phyloP scores from a whole-genome alignment of 2,329 filamentous ascomycete species.

The Sporothrix brasiliensis region DNA sequence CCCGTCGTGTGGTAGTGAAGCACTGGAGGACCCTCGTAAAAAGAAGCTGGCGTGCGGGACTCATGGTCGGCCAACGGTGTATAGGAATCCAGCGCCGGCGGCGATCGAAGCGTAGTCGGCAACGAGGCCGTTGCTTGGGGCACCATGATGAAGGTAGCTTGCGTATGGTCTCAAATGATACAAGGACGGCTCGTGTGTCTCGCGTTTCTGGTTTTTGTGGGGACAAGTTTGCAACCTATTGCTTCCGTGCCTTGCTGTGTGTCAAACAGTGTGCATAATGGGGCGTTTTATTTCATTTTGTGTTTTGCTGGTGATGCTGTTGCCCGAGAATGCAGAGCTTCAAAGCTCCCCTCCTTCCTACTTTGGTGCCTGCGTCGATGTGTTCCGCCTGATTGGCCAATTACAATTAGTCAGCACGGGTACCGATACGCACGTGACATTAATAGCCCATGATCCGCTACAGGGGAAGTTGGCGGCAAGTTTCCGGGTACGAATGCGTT shows the following conservation, averaged over 20 bases:
- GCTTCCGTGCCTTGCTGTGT: background rate
- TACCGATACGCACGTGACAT: background rate
- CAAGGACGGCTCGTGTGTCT: background rate
- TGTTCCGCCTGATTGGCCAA: background rate
- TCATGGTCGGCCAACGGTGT: conserved; percentile 69
- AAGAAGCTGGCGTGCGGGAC: conserved; percentile 70
- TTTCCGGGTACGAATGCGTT: conserved; percentile 7
- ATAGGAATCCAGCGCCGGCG: conserved; percentile 63
- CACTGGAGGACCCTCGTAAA: conserved; percentile 71
- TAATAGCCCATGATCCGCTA: background rate
- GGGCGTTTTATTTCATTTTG: background rate
- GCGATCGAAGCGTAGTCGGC: conserved; percentile 58
- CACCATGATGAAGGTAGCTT: conserved; percentile 22
- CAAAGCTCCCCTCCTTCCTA: conserved; percentile 15
- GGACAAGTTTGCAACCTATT: background rate
- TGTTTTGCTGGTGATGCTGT: background rate
- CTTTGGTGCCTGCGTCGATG: background rate
- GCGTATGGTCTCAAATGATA: background rate
- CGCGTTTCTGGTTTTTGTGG: background rate
- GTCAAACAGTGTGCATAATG: background rate
- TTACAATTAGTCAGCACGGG: background rate
- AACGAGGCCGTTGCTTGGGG: conserved; percentile 28
- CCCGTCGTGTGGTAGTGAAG: conserved; percentile 64
- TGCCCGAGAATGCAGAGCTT: conserved; percentile 13
- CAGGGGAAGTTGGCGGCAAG: conserved; percentile 3